A percentile compares a stretch with the other conserved stretches of the same genome.
Conservation (phyloP, 768 basidiomycete genomes). For the Boletus pseudo-olivaceus region DNA sequence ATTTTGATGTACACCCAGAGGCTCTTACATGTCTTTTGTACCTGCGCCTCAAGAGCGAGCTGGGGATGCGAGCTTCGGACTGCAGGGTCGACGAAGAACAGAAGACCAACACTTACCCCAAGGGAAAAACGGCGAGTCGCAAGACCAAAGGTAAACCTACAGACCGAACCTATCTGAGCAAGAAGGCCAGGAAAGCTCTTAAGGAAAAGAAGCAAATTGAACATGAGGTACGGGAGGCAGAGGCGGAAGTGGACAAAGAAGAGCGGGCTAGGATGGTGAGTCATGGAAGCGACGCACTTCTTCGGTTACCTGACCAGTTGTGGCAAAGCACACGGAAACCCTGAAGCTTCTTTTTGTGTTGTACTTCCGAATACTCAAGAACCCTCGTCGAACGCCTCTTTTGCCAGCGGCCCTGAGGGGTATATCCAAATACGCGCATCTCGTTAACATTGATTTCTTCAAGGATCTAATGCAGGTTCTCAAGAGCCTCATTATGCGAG, state of each 20-base stretch:
- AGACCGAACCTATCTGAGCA: conserved; percentile 77
- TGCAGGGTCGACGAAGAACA: conserved; percentile 58
- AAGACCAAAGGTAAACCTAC: conserved; percentile 55
- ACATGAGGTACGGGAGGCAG: conserved; percentile 91
- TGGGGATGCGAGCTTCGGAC: conserved; percentile 75
- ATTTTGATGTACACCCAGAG: conserved; percentile 86
- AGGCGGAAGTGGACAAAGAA: conserved; percentile 89
- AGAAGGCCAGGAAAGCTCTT: conserved; percentile 80
- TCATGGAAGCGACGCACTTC: conserved; percentile 17
- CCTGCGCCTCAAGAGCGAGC: conserved; percentile 83
- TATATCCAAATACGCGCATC: conserved; percentile 89
- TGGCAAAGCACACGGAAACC: conserved; percentile 89
- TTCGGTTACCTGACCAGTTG: conserved; percentile 18
- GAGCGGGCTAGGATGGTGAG: conserved; percentile 79
- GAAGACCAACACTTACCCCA: conserved; percentile 33
- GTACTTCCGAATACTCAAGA: conserved; percentile 95
- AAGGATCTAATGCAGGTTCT: conserved; percentile 88
- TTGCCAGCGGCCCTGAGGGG: conserved; percentile 87
- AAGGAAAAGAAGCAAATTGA: conserved; percentile 90
- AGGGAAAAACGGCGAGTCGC: conserved; percentile 38
- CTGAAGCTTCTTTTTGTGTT: conserved; percentile 95
- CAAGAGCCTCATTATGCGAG: conserved; percentile 66
- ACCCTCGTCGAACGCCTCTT: conserved; percentile 70
- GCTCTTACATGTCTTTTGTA: conserved; percentile 81
- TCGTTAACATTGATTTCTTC: conserved; percentile 99